Percentiles rank a stretch among this genome's conserved stretches.
phyloP scores from a whole-genome alignment of 441 rosid genomes.

The Rhodomyrtus psidioides region DNA sequence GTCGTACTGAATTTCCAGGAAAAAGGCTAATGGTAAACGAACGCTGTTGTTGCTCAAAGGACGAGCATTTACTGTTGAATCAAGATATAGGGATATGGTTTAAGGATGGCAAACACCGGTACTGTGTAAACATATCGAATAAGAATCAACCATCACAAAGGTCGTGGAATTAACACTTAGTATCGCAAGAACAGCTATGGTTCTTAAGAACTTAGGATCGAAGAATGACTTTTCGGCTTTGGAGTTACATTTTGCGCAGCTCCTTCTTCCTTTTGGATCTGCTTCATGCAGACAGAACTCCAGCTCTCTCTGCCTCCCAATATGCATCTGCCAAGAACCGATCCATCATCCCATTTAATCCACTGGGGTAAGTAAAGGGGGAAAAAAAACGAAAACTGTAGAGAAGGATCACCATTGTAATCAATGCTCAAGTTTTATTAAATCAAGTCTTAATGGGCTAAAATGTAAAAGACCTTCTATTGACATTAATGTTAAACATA shows the following conservation, averaged over 20 bases:
- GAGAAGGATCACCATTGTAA: background rate
- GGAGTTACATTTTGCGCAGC: background rate
- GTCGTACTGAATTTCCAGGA: background rate
- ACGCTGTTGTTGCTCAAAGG: background rate
- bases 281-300: conserved; percentile 43
- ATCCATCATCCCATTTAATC: background rate
- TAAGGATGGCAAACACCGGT: background rate
- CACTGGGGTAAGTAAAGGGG: background rate
- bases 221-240: background rate
- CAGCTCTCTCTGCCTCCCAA: conserved; percentile 43
- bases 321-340: conserved; percentile 15
- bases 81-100: background rate
- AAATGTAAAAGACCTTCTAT: background rate
- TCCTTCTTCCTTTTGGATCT: conserved; percentile 44
- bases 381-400: background rate
- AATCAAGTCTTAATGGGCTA: background rate
- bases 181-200: background rate
- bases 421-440: background rate
- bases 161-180: background rate
- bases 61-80: background rate
- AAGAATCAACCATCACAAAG: background rate
- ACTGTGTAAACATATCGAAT: background rate
- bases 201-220: background rate
- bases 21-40: background rate
- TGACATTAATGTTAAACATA: background rate